Percentiles rank a stretch among this genome's conserved stretches.
phyloP scores from a whole-genome alignment of 2,329 filamentous ascomycete species.

The Monosporascus ibericus region DNA sequence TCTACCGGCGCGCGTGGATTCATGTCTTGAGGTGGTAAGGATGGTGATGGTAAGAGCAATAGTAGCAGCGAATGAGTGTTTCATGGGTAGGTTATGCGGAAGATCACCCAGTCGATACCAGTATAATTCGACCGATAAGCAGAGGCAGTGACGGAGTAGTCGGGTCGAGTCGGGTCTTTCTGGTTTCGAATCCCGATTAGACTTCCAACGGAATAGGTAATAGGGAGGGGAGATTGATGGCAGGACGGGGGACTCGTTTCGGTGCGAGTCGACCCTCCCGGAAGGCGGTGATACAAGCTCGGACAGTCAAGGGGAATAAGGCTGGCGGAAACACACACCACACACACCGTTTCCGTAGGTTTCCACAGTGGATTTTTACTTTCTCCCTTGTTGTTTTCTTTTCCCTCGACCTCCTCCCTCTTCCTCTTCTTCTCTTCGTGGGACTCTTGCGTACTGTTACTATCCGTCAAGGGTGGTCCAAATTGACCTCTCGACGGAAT shows the following conservation, averaged over 20 bases:
- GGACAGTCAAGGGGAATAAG: not conserved
- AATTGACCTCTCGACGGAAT: not conserved
- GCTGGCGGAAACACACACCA: slow-evolving; percentile 5
- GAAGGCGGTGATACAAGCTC: slow-evolving; percentile 16
- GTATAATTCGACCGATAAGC: not conserved
- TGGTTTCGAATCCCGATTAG: slow-evolving; percentile 2
- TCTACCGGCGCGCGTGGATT: slow-evolving; percentile 25
- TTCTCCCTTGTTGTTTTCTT: no score
- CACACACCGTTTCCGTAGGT: slow-evolving; percentile 2
- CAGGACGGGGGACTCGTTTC: slow-evolving; percentile 13
- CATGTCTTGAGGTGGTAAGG: slow-evolving; percentile 26
- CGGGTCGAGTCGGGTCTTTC: no score
- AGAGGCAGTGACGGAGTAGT: not conserved
- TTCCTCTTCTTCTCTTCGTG: no score
- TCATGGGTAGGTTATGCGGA: no score
- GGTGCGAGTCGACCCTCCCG: slow-evolving; percentile 12
- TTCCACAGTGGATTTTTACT: no score
- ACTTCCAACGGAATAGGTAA: slow-evolving; percentile 16
- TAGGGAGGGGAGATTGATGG: slow-evolving; percentile 15
- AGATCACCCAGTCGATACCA: not conserved
- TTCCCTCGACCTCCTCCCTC: no score
- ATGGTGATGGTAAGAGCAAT: slow-evolving; percentile 17
- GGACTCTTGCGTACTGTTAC: no score
- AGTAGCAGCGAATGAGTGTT: not conserved
- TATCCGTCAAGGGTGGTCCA: not conserved